A percentile compares a stretch with the other conserved stretches of the same genome.
These are phyloP conservation scores for Dendrobium catenatum DNA, from an alignment of 106 monocot genomes.

Conservation along the genomic window DNA sequence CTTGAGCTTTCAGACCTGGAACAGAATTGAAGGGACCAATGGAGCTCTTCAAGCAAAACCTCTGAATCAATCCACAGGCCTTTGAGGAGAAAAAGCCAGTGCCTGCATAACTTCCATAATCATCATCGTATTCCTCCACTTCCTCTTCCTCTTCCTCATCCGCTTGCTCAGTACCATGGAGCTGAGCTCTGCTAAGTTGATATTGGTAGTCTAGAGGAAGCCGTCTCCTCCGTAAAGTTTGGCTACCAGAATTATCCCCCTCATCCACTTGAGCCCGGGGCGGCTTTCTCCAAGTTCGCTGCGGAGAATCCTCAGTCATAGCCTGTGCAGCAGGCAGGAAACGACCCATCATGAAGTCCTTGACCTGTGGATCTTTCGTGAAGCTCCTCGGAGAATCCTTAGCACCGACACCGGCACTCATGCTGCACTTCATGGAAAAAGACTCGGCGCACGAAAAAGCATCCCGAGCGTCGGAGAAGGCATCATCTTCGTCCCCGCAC, in stretches of 20 bases:
- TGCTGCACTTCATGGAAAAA: constrained; percentile 41
- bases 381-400: constrained; percentile 9
- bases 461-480: constrained; percentile 35
- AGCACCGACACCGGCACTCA: constrained; percentile 12
- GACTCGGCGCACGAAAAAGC: constrained; percentile 27
- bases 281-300: constrained; percentile 4
- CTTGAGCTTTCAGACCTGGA: constrained; percentile 26
- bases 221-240: constrained; percentile 6
- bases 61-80: constrained; percentile 51
- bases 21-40: constrained; percentile 39
- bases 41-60: constrained; percentile 37
- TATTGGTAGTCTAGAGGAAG: constrained; percentile 7
- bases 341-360: constrained; percentile 66
- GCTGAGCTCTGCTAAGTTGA: not conserved
- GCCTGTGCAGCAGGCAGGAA: constrained; percentile 79
- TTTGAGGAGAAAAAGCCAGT: constrained; percentile 15
- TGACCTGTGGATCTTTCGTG: constrained; percentile 13
- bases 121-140: constrained; percentile 26
- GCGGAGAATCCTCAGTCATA: constrained; percentile 28
- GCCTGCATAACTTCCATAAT: constrained; percentile 9
- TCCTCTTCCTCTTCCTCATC: not conserved
- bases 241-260: not conserved
- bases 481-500: constrained; percentile 20
- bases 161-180: not conserved
- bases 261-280: not conserved